These are phyloP conservation scores for Chytridium lagenaria DNA, from an alignment of 371 early-diverging fungal species.

Conservation along the genomic window DNA sequence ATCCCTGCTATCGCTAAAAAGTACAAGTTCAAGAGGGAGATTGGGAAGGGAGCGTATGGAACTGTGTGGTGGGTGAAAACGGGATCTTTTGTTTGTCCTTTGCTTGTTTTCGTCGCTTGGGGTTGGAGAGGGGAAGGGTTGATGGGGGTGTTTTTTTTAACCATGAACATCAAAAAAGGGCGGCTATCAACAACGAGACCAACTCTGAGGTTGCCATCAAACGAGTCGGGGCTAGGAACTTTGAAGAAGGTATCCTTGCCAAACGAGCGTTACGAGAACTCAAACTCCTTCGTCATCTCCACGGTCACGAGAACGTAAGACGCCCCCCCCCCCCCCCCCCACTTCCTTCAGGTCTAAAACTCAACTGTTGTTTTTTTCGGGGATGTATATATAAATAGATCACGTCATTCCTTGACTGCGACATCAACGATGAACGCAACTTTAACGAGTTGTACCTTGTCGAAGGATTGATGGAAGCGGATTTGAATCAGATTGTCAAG, in stretches of 20 bases:
- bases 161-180: slow-evolving; percentile 31
- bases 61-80: slow-evolving; percentile 41
- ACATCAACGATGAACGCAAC: slow-evolving; percentile 43
- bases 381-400: slow-evolving; percentile 39
- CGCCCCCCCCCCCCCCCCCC: not conserved
- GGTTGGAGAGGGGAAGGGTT: too few relatives aligned
- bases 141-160: not conserved
- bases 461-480: slow-evolving; percentile 63
- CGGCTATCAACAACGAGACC: slow-evolving; percentile 49
- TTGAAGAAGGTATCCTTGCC: slow-evolving; percentile 58
- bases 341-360: too few relatives aligned
- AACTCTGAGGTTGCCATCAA: slow-evolving; percentile 59
- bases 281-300: slow-evolving; percentile 59
- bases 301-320: slow-evolving; percentile 60
- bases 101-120: too few relatives aligned
- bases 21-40: slow-evolving; percentile 50
- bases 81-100: not conserved
- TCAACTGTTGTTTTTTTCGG: too few relatives aligned
- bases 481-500: slow-evolving; percentile 60
- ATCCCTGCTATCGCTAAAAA: slow-evolving; percentile 43
- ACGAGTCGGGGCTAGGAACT: slow-evolving; percentile 56
- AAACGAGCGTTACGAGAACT: slow-evolving; percentile 63
- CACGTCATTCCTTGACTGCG: slow-evolving; percentile 45
- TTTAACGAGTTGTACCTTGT: slow-evolving; percentile 55
- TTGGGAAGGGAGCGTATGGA: slow-evolving; percentile 56